Base-by-base conservation (phyloP, 2,329 filamentous ascomycete species). In the Teratosphaeria destructans region DNA sequence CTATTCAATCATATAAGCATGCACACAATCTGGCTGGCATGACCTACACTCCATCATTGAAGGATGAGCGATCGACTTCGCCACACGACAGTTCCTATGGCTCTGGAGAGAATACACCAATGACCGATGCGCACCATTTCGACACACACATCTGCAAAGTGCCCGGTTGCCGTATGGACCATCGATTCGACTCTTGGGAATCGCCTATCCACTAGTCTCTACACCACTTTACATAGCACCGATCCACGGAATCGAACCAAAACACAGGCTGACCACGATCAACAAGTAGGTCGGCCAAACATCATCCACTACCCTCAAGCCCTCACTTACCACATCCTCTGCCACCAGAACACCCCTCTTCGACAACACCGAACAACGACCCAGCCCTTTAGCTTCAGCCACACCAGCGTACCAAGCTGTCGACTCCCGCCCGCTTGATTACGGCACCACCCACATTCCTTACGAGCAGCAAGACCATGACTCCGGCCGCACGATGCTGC, bases 171-270 rank as follows among this genome's bases (percentile, higher is more conserved):
- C 58, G 61, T 49, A 60, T 58, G 32, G 66, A 70, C 59, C 67
- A 72, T 53, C 61, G 64, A 52, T 71, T 60, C 57, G 70, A 72
- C 63, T 68, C 71, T 60, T 72, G 70, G 70, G 70, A 72, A 59
- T 70, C 69, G 58, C 65, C 69, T 16, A 39, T 27, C n/a, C 23
- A 29, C 23, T 56, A 56, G 32, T 47, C 39, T 5, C 66, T 69
- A 34, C 54, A 60, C 54, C 39, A 47, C 49, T n/a, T 39, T n/a
- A 32, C 29, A 32, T 32, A 32, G 19, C 12, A 26, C 54, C 16
- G 4, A 52, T 27, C 32, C 29, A 11, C 35, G 37, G 11, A 19
- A 47, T 16, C 57, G 53, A 47, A 60, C 55, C 61, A 54, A 58
- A 52, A 53, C 29, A 54, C 60, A 59, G 54, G 68, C 68, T 69